phyloP scores from a whole-genome alignment of 257 asterid species.

The Buddleja alternifolia region DNA sequence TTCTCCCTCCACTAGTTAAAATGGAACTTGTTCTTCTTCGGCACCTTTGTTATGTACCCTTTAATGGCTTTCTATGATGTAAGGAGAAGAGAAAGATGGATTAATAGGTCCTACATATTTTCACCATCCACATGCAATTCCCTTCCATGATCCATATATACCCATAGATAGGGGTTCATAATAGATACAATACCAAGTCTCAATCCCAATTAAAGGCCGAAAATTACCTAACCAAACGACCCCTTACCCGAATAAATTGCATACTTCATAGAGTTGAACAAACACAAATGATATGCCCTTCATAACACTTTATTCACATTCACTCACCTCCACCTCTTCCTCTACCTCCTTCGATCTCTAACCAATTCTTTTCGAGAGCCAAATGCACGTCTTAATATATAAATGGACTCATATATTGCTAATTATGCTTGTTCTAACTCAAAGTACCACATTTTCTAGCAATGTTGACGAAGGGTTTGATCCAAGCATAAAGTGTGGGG shows the following conservation, averaged over 20 bases:
- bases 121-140: constrained; percentile 49
- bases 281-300: background rate
- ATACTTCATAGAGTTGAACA: constrained; percentile 14
- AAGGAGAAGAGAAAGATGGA: constrained; percentile 14
- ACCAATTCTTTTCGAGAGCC: background rate
- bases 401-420: constrained; percentile 22
- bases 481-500: constrained; percentile 67
- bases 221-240: constrained; percentile 33
- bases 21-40: constrained; percentile 32
- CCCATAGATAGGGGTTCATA: constrained; percentile 35
- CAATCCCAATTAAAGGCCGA: constrained; percentile 30
- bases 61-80: background rate
- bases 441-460: constrained; percentile 5
- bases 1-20: constrained; percentile 21
- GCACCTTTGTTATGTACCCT: constrained; percentile 4
- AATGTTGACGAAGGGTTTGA: constrained; percentile 30
- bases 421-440: constrained; percentile 21
- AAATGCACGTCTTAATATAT: constrained; percentile 24
- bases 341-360: background rate
- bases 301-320: constrained; percentile 12
- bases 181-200: constrained; percentile 39
- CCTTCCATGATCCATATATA: constrained; percentile 33
- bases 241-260: constrained; percentile 18
- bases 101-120: constrained; percentile 40
- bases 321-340: constrained; percentile 16